Evolutionary conservation across 2,329 filamentous ascomycete species (phyloP).

Genomic region (Alternaria novae-zelandiae): DNA sequence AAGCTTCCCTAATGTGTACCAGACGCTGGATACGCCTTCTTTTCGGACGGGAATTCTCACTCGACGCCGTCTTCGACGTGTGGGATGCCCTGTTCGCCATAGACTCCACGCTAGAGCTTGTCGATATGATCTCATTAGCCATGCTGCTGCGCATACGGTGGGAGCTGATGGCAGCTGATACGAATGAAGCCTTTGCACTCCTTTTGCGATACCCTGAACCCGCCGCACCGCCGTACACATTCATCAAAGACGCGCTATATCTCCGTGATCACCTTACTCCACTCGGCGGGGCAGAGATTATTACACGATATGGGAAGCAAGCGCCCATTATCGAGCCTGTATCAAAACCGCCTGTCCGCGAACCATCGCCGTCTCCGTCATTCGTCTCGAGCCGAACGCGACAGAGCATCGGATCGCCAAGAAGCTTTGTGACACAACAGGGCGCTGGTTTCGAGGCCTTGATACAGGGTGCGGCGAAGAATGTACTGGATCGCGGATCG

Average conservation of each 20-base stretch:
- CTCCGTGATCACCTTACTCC: slow-evolving; percentile 69
- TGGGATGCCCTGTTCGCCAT: slow-evolving; percentile 94
- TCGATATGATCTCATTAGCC: slow-evolving; percentile 89
- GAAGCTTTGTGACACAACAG: slow-evolving; percentile 36
- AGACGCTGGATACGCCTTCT: slow-evolving; percentile 93
- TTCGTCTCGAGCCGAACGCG: slow-evolving; percentile 33
- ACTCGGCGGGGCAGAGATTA: slow-evolving; percentile 68
- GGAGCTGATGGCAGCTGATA: slow-evolving; percentile 86
- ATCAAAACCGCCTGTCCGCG: slow-evolving; percentile 35
- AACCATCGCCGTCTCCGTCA: slow-evolving; percentile 34
- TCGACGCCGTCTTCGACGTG: slow-evolving; percentile 79
- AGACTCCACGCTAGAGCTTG: slow-evolving; percentile 77
- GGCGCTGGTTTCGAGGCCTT: slow-evolving; percentile 67
- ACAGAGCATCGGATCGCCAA: slow-evolving; percentile 36
- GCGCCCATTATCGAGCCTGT: slow-evolving; percentile 41
- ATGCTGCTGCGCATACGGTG: slow-evolving; percentile 93
- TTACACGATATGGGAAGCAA: slow-evolving; percentile 71
- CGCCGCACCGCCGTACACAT: slow-evolving; percentile 73
- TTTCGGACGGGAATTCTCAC: slow-evolving; percentile 91
- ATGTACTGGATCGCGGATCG: slow-evolving; percentile 74
- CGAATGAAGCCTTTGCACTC: slow-evolving; percentile 81
- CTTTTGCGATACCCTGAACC: slow-evolving; percentile 80
- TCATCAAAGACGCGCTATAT: slow-evolving; percentile 85
- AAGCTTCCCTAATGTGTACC: slow-evolving; percentile 22
- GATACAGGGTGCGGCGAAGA: slow-evolving; percentile 77